A percentile compares a stretch with the other conserved stretches of the same genome.
Evolutionary conservation across 352 stramenopile genomes (phyloP).

Genomic region (Globisporangium parvum): DNA sequence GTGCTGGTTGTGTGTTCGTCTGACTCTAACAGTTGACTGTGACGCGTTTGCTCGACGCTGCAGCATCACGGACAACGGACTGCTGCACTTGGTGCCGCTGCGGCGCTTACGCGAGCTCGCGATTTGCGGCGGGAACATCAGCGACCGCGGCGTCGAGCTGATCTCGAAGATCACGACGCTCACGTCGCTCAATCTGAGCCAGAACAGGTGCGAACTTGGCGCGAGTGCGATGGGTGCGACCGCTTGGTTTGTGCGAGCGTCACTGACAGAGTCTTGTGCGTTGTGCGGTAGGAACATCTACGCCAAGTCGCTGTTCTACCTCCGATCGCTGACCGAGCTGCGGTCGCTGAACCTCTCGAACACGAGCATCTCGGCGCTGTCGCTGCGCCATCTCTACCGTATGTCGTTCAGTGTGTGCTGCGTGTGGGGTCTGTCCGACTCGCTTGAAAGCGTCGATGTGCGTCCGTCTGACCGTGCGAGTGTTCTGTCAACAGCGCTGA

Average conservation of each 20-base stretch:
- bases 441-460: neutral
- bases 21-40: neutral
- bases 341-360: constrained; percentile 74
- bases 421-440: neutral
- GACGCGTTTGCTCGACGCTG: too few relatives aligned
- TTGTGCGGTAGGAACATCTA: constrained; percentile 53
- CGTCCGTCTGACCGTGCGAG: neutral
- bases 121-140: constrained; percentile 65
- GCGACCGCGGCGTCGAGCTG: constrained; percentile 58
- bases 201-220: constrained; percentile 70
- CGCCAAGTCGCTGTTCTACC: constrained; percentile 52
- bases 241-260: neutral
- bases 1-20: neutral
- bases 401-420: constrained; percentile 13
- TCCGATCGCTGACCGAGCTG: constrained; percentile 51
- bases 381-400: constrained; percentile 68
- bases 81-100: constrained; percentile 53
- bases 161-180: constrained; percentile 73
- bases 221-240: neutral
- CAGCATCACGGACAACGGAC: constrained; percentile 65
- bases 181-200: constrained; percentile 72
- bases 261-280: neutral
- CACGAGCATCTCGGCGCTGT: constrained; percentile 58
- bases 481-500: constrained; percentile 26
- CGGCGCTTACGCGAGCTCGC: constrained; percentile 47